These are phyloP conservation scores for Colletotrichum magnum DNA, from an alignment of 2,329 filamentous ascomycete species.

Conservation along the genomic window DNA sequence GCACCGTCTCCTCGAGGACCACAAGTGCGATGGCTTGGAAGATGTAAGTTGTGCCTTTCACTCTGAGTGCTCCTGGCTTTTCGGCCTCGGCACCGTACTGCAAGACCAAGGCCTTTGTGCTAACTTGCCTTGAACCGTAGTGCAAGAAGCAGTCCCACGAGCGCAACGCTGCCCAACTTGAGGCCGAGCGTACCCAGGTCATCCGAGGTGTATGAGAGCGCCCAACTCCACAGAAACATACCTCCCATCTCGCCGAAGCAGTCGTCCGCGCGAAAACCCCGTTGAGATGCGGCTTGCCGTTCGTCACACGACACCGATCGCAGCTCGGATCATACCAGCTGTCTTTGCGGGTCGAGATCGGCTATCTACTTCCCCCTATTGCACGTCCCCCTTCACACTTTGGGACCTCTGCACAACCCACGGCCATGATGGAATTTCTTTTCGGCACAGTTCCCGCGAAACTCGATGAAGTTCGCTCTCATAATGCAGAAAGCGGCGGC, in stretches of 20 bases:
- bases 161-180: constrained; percentile 91
- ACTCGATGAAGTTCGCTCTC: constrained; percentile 10
- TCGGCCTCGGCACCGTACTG: constrained; percentile 55
- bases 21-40: constrained; percentile 93
- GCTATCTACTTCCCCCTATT: background rate
- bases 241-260: constrained; percentile 7
- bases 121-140: constrained; percentile 54
- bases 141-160: constrained; percentile 98
- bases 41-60: constrained; percentile 72
- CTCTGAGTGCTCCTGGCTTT: constrained; percentile 52
- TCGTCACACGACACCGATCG: background rate
- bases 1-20: constrained; percentile 93
- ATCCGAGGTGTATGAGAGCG: constrained; percentile 86
- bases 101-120: constrained; percentile 54
- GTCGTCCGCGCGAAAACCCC: background rate
- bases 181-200: constrained; percentile 92
- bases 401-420: constrained; percentile 34
- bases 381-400: constrained; percentile 25
- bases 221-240: background rate
- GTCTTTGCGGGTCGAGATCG: constrained; percentile 1
- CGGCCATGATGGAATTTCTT: constrained; percentile 13
- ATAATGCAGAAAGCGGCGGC: constrained; percentile 26
- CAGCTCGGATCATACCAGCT: constrained; percentile 14
- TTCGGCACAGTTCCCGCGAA: constrained; percentile 28
- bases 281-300: constrained; percentile 23